Base-by-base conservation (phyloP, 371 early-diverging fungal genomes). In the Mortierella sp. region DNA sequence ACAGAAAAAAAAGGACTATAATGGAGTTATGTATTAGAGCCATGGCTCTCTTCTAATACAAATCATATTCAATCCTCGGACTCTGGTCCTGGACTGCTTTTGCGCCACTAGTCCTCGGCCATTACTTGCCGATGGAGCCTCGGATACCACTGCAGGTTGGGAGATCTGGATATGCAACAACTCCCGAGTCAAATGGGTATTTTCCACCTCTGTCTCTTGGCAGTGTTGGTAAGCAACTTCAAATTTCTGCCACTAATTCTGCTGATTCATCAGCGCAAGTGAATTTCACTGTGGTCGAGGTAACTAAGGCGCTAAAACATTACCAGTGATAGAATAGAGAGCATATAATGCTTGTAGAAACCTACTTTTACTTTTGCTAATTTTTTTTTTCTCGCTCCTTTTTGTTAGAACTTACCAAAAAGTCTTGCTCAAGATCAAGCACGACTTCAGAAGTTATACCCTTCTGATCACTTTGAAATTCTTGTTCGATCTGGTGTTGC, bases 401-500 rank as follows among this genome's bases (percentile, higher is more conserved):
- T 23, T 15, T 7, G 7, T 40, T 62, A 70, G 66, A 59, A 45
- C 57, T 60, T 63, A 23, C 81, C 76, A 6, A 64, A 54, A 29
- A 68, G 81, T 49, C 54, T 81, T 51, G 51, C 70, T 34, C 67
- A 63, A 53, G 74, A 67, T 31, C 70, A 70, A 60, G 66, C 57
- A n/a, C 75, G 70, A n/a, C 64, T 80, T 51, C 53, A 54, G 10
- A 49, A 62, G 31, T 47, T 71, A n/a, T 75, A 81, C 66, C 81
- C 76, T 10, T 62, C 56, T 34, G 81, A 81, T 64, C 54, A 61
- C 22, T 75, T 80, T 40, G 81, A 75, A 31, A 74, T 80, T 31
- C 47, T 66, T 45, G 54, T 67, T 17, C 70, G 70, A 9, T 31
- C 69, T 6, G 62, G 29, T 22, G 51, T 60, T 17, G 34, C 29